Evolutionary conservation across 352 stramenopile species (phyloP), one percentile per base, ranked within the genome.

Genomic region (Globisporangium yorkense): DNA sequence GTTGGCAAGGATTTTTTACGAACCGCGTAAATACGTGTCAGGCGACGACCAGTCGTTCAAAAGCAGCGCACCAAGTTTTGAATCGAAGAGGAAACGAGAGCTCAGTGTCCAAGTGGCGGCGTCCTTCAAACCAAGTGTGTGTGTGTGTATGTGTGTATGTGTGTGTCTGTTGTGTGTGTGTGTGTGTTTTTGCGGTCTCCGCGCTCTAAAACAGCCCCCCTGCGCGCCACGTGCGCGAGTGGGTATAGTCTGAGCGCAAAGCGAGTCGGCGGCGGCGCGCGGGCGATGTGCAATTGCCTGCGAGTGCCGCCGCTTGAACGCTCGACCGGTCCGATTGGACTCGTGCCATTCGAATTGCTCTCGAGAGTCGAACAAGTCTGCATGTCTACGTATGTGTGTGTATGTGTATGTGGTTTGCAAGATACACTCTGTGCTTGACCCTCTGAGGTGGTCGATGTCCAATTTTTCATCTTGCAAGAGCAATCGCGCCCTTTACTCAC

Each of bases 401-500:
- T 69, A 44, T 50, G 29, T 56, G 29, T 68, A 15, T 43, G 13
- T 55, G 51, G 41, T 33, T 49, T 62, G 81, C 81, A 91, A 89
- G 77, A 85, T 68, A 91, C 81, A 91, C 81, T 91, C 81, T 91
- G 81, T 91, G 83, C 79, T 85, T 84, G 80, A 77, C 79, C 83
- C 85, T 55, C 31, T 61, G 12, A 20, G 54, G 69, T 91, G 83
- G 81, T 86, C 69, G 68, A 87, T 78, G 71, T 88, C 78, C 77
- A 91, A 87, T 91, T 91, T 89, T 88, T 87, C 76, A 79, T 55
- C 75, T 89, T 89, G 78, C 81, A 47, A 89, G 62, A 89, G 48
- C 13, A 46, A 80, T 35, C 47, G 70, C 77, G 71, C 81, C 62
- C 80, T 71, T 64, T 78, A 91, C 81, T 91, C 81, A 91, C 81